Conservation (phyloP, 108 stramenopile species). For the Cylindrotheca fusiformis region DNA sequence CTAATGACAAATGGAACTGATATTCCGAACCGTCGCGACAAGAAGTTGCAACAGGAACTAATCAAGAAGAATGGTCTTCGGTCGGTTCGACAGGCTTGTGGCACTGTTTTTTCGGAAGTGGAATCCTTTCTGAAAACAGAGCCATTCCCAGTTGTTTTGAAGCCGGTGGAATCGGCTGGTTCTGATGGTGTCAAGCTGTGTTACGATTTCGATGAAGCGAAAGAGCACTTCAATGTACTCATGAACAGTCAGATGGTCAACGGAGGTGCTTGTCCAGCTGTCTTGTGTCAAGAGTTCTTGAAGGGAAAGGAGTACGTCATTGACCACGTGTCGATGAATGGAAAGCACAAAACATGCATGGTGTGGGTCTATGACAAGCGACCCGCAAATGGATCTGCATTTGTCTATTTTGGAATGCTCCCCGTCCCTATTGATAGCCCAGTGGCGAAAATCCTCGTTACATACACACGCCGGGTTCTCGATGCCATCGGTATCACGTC, state of each 20-base stretch:
- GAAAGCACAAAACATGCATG: conserved; percentile 88
- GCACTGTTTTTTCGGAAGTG: conserved; percentile 60
- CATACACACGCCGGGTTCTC: conserved; percentile 72
- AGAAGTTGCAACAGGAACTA: conserved; percentile 79
- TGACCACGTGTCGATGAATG: conserved; percentile 82
- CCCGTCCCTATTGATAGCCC: conserved; percentile 56
- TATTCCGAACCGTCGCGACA: conserved; percentile 74
- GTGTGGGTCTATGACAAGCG: conserved; percentile 95
- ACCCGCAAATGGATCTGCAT: conserved; percentile 74
- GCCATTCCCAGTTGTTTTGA: conserved; percentile 79
- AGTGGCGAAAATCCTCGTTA: conserved; percentile 73
- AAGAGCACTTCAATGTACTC: conserved; percentile 45
- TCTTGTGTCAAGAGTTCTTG: conserved; percentile 90
- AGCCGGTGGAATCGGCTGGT: conserved; percentile 93
- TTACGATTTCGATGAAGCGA: conserved; percentile 45
- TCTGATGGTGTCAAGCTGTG: conserved; percentile 57
- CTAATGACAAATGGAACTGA: conserved; percentile 50
- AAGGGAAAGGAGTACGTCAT: conserved; percentile 89
- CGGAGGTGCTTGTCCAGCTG: conserved; percentile 73
- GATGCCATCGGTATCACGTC: conserved; percentile 69
- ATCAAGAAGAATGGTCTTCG: conserved; percentile 65
- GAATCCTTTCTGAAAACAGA: conserved; percentile 66
- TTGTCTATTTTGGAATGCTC: conserved; percentile 72
- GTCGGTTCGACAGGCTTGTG: conserved; percentile 73
- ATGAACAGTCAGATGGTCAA: conserved; percentile 44